Conservation (phyloP, 1,284 basidiomycete species). For the Ustilago cynodontis region DNA sequence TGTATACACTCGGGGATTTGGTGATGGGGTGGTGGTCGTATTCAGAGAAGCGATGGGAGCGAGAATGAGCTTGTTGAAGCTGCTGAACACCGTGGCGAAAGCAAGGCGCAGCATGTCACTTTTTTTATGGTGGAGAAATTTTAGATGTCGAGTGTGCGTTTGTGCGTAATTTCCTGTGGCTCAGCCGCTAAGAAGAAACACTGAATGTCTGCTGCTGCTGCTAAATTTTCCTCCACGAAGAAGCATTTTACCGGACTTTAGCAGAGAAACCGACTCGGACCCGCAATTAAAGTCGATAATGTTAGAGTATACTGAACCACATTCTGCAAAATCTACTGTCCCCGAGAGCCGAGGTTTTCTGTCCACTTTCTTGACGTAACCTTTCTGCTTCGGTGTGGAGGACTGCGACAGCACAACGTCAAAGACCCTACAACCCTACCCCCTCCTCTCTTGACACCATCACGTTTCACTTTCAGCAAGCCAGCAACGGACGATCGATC, state of each 20-base stretch:
- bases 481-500: background rate
- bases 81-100: slow-evolving; percentile 20
- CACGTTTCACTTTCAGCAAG: background rate
- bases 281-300: background rate
- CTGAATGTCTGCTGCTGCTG: slow-evolving; percentile 1
- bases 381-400: slow-evolving; percentile 4
- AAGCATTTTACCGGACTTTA: slow-evolving; percentile 4
- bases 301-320: background rate
- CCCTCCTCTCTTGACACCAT: background rate
- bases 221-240: background rate
- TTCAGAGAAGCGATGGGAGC: background rate
- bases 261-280: background rate
- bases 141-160: slow-evolving; percentile 16
- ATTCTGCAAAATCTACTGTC: background rate
- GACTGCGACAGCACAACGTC: slow-evolving; percentile 3
- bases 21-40: background rate
- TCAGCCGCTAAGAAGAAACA: slow-evolving; percentile 3
- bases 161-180: slow-evolving; percentile 1
- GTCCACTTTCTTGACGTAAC: slow-evolving; percentile 14
- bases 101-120: slow-evolving; percentile 25
- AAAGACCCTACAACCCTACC: slow-evolving; percentile 4
- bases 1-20: background rate
- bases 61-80: background rate
- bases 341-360: slow-evolving; percentile 25
- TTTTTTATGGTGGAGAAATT: slow-evolving; percentile 37